These are phyloP conservation scores for Polysphondylium violaceum DNA, from an alignment of 78 protist species.

Conservation along the genomic window DNA sequence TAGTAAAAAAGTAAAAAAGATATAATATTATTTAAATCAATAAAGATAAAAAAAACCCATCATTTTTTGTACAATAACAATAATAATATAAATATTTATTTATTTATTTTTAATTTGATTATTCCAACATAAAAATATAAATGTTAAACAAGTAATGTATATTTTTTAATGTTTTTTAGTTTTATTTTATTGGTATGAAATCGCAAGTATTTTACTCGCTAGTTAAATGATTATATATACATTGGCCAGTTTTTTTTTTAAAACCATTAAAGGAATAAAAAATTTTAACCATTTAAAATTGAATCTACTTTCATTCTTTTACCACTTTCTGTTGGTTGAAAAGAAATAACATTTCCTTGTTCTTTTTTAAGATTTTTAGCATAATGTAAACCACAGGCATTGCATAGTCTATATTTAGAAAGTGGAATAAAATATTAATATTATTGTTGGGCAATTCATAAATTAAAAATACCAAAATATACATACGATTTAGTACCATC, in stretches of 20 bases:
- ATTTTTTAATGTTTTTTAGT: neutral
- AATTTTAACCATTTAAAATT: slow-evolving; percentile 10
- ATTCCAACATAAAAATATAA: too few relatives aligned
- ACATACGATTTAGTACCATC: slow-evolving; percentile 46
- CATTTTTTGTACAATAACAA: neutral
- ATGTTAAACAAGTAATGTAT: neutral
- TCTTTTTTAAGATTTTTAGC: slow-evolving; percentile 79
- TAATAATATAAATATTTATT: too few relatives aligned
- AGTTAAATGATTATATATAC: too few relatives aligned
- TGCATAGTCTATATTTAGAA: slow-evolving; percentile 44
- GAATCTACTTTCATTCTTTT: slow-evolving; percentile 6
- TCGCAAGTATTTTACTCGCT: too few relatives aligned
- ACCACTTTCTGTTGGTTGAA: slow-evolving; percentile 4
- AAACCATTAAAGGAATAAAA: neutral
- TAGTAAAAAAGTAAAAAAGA: too few relatives aligned
- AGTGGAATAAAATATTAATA: neutral
- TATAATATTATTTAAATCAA: too few relatives aligned
- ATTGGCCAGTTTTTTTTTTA: neutral
- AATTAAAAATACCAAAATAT: slow-evolving; percentile 4
- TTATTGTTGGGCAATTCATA: too few relatives aligned
- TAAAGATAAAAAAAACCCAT: too few relatives aligned
- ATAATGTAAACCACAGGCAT: slow-evolving; percentile 84
- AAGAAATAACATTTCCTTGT: neutral
- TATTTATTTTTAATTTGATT: neutral
- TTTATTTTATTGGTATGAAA: neutral